A percentile compares a stretch with the other conserved stretches of the same genome.
Conservation (phyloP, 768 basidiomycete species). For the Pisolithus sp. region DNA sequence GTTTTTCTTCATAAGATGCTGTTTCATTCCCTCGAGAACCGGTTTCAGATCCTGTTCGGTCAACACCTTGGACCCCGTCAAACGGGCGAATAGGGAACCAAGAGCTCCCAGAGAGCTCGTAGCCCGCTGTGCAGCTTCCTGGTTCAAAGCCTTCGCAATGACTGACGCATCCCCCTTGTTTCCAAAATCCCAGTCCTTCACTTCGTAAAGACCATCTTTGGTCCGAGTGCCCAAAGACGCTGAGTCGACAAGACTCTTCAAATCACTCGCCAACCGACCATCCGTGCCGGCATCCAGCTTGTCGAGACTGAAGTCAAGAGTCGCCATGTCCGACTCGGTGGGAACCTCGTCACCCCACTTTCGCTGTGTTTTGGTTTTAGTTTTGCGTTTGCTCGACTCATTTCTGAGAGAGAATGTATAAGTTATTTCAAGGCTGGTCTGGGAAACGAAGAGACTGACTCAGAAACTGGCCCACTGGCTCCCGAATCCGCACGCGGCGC, state of each 20-base stretch:
- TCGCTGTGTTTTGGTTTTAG: constrained; percentile 66
- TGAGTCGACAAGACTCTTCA: constrained; percentile 60
- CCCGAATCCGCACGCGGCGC: constrained; percentile 43
- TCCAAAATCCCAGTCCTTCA: constrained; percentile 80
- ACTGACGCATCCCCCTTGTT: constrained; percentile 39
- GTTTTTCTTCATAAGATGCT: constrained; percentile 98
- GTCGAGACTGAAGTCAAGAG: constrained; percentile 79
- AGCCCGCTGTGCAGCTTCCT: constrained; percentile 30
- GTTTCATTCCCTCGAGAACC: constrained; percentile 90
- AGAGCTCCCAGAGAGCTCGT: constrained; percentile 54
- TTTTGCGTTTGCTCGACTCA: constrained; percentile 52
- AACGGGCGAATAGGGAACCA: constrained; percentile 74
- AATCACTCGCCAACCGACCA: constrained; percentile 36
- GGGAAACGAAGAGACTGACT: constrained; percentile 42
- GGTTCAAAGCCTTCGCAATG: constrained; percentile 53
- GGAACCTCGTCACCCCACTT: constrained; percentile 89
- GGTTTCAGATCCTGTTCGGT: constrained; percentile 81
- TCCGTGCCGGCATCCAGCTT: constrained; percentile 35
- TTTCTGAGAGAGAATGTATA: constrained; percentile 36
- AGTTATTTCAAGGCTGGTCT: background rate
- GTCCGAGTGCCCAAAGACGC: constrained; percentile 72
- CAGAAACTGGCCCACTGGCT: constrained; percentile 55
- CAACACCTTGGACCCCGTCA: constrained; percentile 81
- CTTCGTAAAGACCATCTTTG: constrained; percentile 66
- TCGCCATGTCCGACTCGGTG: constrained; percentile 85